Evolutionary conservation across 1,284 basidiomycete species (phyloP), one percentile per base, ranked within the genome.

Genomic region (Boletus albobrunnescens): DNA sequence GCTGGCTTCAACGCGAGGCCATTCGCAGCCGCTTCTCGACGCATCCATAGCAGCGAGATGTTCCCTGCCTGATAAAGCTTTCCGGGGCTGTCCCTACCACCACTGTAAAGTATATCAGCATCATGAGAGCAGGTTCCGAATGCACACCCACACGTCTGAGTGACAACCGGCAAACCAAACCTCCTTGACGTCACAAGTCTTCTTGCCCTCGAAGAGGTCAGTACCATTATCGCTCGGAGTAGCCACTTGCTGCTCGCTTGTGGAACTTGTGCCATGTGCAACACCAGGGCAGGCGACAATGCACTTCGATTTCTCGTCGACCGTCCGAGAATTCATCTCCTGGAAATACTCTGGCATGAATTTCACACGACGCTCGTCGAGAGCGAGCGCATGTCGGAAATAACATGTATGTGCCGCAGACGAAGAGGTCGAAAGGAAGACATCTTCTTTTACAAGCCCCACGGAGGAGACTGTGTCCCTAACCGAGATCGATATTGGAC

Each of bases 321-420:
- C 11, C 3, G 36, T 38, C 32, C 31, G 46, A 22, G 52, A 26
- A 17, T 64, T 61, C 62, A 63, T 52, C 35, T 66, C 64, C 7
- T 51, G 44, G 28, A 61, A 61, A 24, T 69, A 68, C 44, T 75
- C 72, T 1, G 71, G 71, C 51, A 69, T 60, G 49, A 74, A 74
- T 44, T 73, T 72, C 36, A 71, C 60, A 49, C 69, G 66, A 19
- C 55, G 59, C 47, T 72, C 71, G 41, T 74, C 71, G 10, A 73
- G 64, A 16, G 69, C 67, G 13, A 73, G 63, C 0, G 71, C 71
- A 28, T 74, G 73, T 14, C 72, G 64, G 44, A 72, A 70, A 46
- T 57, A 58, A 31, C 66, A 70, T n/a, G 67, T 56, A 46, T 69
- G 59, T 5, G 57, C 24, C 0, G 49, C 47, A 0, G 55, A 59